Conservation (phyloP, 257 asterid genomes). For the Cynanchum wilfordii region DNA sequence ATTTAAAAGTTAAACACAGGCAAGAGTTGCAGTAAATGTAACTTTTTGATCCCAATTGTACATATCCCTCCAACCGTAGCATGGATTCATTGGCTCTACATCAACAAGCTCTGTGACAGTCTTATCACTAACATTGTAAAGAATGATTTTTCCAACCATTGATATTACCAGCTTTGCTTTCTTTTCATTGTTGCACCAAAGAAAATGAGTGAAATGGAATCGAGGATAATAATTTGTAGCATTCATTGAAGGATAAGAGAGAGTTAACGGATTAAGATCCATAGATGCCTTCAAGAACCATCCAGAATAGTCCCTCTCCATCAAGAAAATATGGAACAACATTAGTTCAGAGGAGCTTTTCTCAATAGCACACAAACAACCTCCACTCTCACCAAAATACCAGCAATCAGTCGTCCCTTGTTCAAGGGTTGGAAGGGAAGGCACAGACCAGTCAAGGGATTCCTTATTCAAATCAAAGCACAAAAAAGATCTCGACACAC, state of each 20-base stretch:
- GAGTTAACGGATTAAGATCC: not conserved
- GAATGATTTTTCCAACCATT: too few relatives aligned
- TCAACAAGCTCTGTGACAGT: too few relatives aligned
- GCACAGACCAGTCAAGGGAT: not conserved
- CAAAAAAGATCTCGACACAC: too few relatives aligned
- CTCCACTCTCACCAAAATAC: constrained; percentile 13
- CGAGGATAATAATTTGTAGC: not conserved
- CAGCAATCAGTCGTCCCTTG: not conserved
- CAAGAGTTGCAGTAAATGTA: too few relatives aligned
- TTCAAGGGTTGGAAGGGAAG: not conserved
- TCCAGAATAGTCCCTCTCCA: constrained; percentile 7
- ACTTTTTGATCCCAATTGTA: too few relatives aligned
- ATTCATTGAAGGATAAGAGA: constrained; percentile 4
- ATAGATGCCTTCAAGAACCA: constrained; percentile 6
- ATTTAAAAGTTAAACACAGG: too few relatives aligned
- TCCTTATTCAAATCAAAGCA: too few relatives aligned
- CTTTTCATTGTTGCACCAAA: not conserved
- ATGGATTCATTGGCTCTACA: too few relatives aligned
- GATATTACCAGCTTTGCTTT: too few relatives aligned
- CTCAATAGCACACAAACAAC: constrained; percentile 1
- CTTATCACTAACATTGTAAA: too few relatives aligned
- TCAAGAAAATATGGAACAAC: not conserved
- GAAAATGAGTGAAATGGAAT: not conserved
- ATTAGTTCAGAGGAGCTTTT: not conserved
- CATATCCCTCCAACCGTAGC: too few relatives aligned